Evolutionary conservation across 805 yeast genomes (phyloP).

Genomic region (Ogataea degrootiae): DNA sequence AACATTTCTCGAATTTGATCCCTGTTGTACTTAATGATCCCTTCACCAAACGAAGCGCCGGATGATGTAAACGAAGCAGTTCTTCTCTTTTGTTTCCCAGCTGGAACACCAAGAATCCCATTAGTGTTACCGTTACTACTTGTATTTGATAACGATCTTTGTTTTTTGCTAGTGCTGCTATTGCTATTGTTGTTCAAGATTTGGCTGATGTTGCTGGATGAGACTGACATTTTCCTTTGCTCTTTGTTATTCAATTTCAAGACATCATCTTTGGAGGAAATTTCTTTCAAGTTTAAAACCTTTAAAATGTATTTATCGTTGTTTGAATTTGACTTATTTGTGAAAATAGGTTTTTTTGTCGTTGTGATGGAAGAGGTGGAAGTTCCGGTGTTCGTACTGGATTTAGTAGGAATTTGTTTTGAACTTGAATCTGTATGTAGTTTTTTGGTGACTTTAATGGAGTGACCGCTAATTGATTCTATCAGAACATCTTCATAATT

Average conservation of each 20-base stretch:
- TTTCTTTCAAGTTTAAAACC: slow-evolving; percentile 13
- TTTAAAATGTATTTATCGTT: slow-evolving; percentile 17
- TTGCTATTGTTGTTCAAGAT: no score
- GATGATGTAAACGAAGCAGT: slow-evolving; percentile 31
- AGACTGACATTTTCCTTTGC: no score
- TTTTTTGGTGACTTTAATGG: slow-evolving; percentile 19
- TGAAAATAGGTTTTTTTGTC: slow-evolving; percentile 20
- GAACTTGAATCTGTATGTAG: slow-evolving; percentile 15
- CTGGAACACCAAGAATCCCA: neutral
- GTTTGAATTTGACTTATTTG: slow-evolving; percentile 10
- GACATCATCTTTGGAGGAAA: neutral
- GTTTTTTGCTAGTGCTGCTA: neutral
- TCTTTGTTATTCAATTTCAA: no score
- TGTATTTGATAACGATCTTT: neutral
- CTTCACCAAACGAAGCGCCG: slow-evolving; percentile 33
- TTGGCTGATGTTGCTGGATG: no score
- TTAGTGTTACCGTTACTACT: neutral
- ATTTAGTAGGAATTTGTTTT: neutral
- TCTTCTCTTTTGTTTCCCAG: slow-evolving; percentile 4
- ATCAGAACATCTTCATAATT: slow-evolving; percentile 25
- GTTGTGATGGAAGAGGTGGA: neutral
- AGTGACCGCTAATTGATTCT: slow-evolving; percentile 13
- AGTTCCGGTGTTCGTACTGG: neutral
- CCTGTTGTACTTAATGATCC: slow-evolving; percentile 30
- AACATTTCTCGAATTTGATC: slow-evolving; percentile 31